phyloP scores from a whole-genome alignment of 2,329 filamentous ascomycete genomes.

The Parasarocladium wereldwijsianum region DNA sequence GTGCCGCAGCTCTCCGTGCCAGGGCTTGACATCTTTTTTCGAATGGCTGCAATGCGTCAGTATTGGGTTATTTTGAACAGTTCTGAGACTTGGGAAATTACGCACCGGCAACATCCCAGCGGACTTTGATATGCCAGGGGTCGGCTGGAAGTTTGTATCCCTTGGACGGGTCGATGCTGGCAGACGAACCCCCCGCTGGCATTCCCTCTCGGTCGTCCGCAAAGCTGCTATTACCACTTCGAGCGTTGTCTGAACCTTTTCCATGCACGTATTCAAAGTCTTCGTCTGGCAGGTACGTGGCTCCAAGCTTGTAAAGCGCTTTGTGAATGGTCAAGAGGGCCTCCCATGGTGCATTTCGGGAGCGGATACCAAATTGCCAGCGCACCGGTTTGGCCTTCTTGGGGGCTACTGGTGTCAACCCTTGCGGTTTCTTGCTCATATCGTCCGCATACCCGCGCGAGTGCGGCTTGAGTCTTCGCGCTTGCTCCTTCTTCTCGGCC shows the following conservation, averaged over 20 bases:
- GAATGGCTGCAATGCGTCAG: conserved; percentile 17
- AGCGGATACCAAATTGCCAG: conserved; percentile 97
- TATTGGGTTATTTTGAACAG: background rate
- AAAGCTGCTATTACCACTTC: conserved; percentile 25
- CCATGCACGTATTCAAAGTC: conserved; percentile 35
- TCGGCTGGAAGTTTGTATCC: conserved; percentile 83
- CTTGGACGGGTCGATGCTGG: conserved; percentile 34
- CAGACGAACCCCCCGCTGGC: conserved; percentile 19
- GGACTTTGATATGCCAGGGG: conserved; percentile 85
- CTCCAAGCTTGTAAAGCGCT: conserved; percentile 73
- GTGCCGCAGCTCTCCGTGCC: conserved; percentile 10
- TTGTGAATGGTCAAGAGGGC: conserved; percentile 93
- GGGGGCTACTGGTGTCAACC: conserved; percentile 44
- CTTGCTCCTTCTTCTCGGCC: conserved; percentile 70
- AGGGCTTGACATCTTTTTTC: conserved; percentile 10
- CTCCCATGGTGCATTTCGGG: conserved; percentile 84
- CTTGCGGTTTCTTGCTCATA: conserved; percentile 41
- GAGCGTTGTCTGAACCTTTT: conserved; percentile 19
- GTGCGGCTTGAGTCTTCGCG: conserved; percentile 73
- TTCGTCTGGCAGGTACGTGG: conserved; percentile 66
- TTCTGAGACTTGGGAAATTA: conserved; percentile 12
- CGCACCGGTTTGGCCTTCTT: conserved; percentile 71
- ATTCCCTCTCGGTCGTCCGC: conserved; percentile 21
- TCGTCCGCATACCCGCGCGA: conserved; percentile 59
- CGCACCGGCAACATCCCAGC: conserved; percentile 74